phyloP scores from a whole-genome alignment of 495 filamentous ascomycete species.

The Podospora pseudocomata region DNA sequence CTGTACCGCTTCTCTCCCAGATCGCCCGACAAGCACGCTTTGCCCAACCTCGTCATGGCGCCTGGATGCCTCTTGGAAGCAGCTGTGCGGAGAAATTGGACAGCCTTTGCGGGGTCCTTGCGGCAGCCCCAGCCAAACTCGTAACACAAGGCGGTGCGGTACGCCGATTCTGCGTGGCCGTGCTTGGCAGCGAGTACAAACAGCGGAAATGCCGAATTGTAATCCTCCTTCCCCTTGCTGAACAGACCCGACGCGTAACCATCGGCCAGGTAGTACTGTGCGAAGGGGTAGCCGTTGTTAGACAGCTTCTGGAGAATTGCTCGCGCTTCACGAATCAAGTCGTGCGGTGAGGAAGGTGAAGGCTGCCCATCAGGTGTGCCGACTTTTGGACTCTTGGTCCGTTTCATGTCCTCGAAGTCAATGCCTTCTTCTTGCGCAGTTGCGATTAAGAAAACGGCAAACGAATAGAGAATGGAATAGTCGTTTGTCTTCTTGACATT shows the following conservation, averaged over 20 bases:
- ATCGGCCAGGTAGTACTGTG: conserved; percentile 95
- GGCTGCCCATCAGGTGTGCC: conserved; percentile 42
- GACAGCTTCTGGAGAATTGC: conserved; percentile 81
- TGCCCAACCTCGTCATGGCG: conserved; percentile 86
- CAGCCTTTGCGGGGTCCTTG: conserved; percentile 82
- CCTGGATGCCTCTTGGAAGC: conserved; percentile 94
- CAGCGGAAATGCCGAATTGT: conserved; percentile 83
- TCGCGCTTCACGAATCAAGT: conserved; percentile 81
- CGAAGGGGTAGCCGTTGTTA: conserved; percentile 87
- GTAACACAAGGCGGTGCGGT: conserved; percentile 90
- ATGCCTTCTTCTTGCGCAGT: conserved; percentile 67
- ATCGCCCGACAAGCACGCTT: conserved; percentile 83
- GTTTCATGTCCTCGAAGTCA: conserved; percentile 37
- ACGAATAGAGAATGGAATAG: conserved; percentile 83
- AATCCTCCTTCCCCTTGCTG: conserved; percentile 85
- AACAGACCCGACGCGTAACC: conserved; percentile 93
- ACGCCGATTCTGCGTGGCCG: conserved; percentile 93
- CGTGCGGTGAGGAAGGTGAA: conserved; percentile 45
- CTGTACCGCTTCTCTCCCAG: conserved; percentile 83
- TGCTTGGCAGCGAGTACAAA: conserved; percentile 95
- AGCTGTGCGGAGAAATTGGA: conserved; percentile 85
- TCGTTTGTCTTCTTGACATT: conserved; percentile 97
- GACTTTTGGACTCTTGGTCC: conserved; percentile 43
- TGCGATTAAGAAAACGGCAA: conserved; percentile 89
- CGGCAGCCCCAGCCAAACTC: conserved; percentile 97